These are phyloP conservation scores for Solanum clarkiae DNA, from an alignment of 257 asterid genomes.

Conservation along the genomic window DNA sequence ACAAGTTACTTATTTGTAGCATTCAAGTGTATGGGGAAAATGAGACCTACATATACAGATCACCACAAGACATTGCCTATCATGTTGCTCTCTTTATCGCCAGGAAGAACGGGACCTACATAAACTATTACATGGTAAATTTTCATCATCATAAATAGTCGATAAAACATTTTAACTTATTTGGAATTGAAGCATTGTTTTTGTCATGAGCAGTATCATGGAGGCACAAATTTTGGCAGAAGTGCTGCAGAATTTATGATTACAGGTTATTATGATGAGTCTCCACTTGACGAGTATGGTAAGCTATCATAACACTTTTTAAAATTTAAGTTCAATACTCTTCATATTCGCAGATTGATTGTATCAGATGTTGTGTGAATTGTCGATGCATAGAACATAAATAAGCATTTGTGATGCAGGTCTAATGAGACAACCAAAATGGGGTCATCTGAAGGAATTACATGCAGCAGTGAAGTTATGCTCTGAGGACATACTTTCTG, in stretches of 20 bases:
- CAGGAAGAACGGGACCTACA: conserved; percentile 68
- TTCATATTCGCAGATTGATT: background rate
- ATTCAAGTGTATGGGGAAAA: conserved; percentile 50
- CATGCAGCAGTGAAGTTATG: conserved; percentile 58
- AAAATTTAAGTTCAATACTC: background rate
- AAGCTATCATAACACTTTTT: background rate
- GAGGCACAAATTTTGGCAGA: conserved; percentile 80
- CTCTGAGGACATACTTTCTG: conserved; percentile 37
- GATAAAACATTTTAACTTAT: too few relatives aligned
- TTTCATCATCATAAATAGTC: background rate
- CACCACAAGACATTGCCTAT: conserved; percentile 58
- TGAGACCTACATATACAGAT: conserved; percentile 17
- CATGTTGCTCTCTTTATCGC: conserved; percentile 62
- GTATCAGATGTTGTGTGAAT: background rate
- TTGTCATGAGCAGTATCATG: conserved; percentile 40
- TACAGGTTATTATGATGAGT: conserved; percentile 63
- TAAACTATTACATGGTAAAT: conserved; percentile 80
- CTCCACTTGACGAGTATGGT: conserved; percentile 86
- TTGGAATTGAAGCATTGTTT: background rate
- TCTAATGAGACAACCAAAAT: conserved; percentile 62
- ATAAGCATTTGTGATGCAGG: conserved; percentile 26
- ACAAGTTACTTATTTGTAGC: conserved; percentile 11
- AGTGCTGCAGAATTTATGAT: conserved; percentile 30
- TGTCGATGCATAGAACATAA: background rate
- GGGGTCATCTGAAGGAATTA: conserved; percentile 64